Evolutionary conservation across 2,329 filamentous ascomycete genomes (phyloP).

Genomic region (Bipolaris victoriae): DNA sequence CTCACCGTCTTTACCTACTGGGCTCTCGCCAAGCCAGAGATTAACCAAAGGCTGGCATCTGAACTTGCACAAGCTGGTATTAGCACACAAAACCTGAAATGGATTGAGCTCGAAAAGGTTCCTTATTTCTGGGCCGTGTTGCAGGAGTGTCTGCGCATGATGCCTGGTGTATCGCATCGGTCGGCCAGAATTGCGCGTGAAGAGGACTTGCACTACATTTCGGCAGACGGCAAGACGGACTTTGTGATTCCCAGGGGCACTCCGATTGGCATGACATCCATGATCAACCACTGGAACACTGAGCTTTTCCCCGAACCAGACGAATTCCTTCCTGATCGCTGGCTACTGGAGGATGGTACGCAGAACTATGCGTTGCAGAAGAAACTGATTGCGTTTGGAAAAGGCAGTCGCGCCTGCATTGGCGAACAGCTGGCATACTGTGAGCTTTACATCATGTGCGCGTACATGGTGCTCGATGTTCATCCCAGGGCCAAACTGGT

Average conservation of each 20-base stretch:
- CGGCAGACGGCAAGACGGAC: slow-evolving; percentile 26
- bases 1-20: slow-evolving; percentile 43
- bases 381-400: slow-evolving; percentile 36
- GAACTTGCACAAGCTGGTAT: slow-evolving; percentile 26
- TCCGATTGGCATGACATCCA: slow-evolving; percentile 38
- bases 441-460: slow-evolving; percentile 34
- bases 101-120: slow-evolving; percentile 35
- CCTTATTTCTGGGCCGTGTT: slow-evolving; percentile 44
- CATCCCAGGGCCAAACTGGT: slow-evolving; percentile 31
- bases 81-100: slow-evolving; percentile 22
- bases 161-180: slow-evolving; percentile 36
- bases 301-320: slow-evolving; percentile 40
- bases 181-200: slow-evolving; percentile 27
- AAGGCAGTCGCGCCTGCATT: slow-evolving; percentile 39
- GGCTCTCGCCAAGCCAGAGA: slow-evolving; percentile 40
- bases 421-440: slow-evolving; percentile 40
- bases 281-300: slow-evolving; percentile 43
- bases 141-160: slow-evolving; percentile 47
- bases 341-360: slow-evolving; percentile 33
- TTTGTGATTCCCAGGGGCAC: slow-evolving; percentile 36
- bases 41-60: slow-evolving; percentile 29
- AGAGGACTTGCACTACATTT: slow-evolving; percentile 30
- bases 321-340: slow-evolving; percentile 43
- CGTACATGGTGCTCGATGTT: slow-evolving; percentile 29
- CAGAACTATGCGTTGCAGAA: slow-evolving; percentile 29